phyloP scores from a whole-genome alignment of 768 basidiomycete species.

The Mycena crocata region DNA sequence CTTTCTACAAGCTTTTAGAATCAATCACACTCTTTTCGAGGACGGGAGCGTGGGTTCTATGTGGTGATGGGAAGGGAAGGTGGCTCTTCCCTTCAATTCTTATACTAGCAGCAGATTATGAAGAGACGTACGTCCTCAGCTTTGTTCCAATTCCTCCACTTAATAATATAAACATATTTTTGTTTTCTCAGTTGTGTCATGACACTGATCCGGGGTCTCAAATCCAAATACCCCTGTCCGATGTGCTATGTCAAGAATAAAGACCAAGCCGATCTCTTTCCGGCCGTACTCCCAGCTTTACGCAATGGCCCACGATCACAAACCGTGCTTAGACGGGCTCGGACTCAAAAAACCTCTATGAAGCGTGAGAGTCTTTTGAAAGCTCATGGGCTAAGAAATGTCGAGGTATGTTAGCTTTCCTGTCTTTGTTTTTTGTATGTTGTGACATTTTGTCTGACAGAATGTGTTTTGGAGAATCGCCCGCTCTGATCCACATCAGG shows the following conservation, averaged over 20 bases:
- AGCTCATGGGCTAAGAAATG: constrained; percentile 32
- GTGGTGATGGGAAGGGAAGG: constrained; percentile 41
- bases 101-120: constrained; percentile 55
- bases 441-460: constrained; percentile 37
- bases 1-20: constrained; percentile 45
- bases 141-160: no score
- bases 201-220: constrained; percentile 46
- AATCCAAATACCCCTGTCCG: constrained; percentile 48
- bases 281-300: background rate
- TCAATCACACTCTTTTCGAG: constrained; percentile 32
- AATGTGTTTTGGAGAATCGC: constrained; percentile 55
- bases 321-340: constrained; percentile 24
- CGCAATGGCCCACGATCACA: constrained; percentile 33
- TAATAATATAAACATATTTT: background rate
- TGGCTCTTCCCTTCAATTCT: constrained; percentile 50
- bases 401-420: constrained; percentile 33
- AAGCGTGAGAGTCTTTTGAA: constrained; percentile 37
- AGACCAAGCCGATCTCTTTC: constrained; percentile 40
- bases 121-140: constrained; percentile 54
- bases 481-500: constrained; percentile 46
- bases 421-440: background rate
- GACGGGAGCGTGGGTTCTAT: constrained; percentile 37
- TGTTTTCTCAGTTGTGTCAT: constrained; percentile 48
- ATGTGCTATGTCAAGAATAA: constrained; percentile 49
- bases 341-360: constrained; percentile 5